Percentiles rank a stretch among this genome's conserved stretches.
Conservation (phyloP, 2,329 filamentous ascomycete species). For the Simplicillium sp. region DNA sequence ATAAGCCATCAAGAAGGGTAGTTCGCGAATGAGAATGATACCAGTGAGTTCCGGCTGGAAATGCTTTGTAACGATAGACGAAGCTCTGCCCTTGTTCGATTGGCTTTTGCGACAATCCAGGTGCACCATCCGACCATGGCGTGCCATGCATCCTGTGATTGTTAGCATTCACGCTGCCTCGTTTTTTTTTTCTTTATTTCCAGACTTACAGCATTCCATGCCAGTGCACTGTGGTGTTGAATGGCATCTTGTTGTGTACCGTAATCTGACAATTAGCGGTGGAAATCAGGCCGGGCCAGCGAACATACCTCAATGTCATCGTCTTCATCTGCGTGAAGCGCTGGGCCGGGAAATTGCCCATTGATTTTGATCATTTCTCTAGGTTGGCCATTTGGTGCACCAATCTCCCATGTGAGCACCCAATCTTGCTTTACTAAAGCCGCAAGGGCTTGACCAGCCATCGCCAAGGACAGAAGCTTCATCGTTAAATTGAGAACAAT, state of each 20-base stretch:
- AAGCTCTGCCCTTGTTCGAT: slow-evolving; percentile 40
- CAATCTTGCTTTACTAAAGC: no score
- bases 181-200: background rate
- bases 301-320: slow-evolving; percentile 32
- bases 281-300: slow-evolving; percentile 38
- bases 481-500: no score
- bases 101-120: slow-evolving; percentile 43
- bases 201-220: slow-evolving; percentile 21
- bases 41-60: slow-evolving; percentile 48
- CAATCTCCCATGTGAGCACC: slow-evolving; percentile 23
- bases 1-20: slow-evolving; percentile 51
- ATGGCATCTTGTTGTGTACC: background rate
- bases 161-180: slow-evolving; percentile 1
- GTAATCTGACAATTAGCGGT: slow-evolving; percentile 23
- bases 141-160: slow-evolving; percentile 21
- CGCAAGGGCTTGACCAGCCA: no score
- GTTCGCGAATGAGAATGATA: slow-evolving; percentile 49
- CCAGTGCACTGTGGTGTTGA: slow-evolving; percentile 16
- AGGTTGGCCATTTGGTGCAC: slow-evolving; percentile 33
- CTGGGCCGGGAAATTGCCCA: slow-evolving; percentile 51
- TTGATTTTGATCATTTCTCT: slow-evolving; percentile 44
- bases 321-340: slow-evolving; percentile 42
- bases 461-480: no score
- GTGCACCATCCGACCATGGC: slow-evolving; percentile 52
- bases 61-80: slow-evolving; percentile 44